Evolutionary conservation across 2,329 filamentous ascomycete genomes (phyloP).

Genomic region (Colletotrichum camelliae): DNA sequence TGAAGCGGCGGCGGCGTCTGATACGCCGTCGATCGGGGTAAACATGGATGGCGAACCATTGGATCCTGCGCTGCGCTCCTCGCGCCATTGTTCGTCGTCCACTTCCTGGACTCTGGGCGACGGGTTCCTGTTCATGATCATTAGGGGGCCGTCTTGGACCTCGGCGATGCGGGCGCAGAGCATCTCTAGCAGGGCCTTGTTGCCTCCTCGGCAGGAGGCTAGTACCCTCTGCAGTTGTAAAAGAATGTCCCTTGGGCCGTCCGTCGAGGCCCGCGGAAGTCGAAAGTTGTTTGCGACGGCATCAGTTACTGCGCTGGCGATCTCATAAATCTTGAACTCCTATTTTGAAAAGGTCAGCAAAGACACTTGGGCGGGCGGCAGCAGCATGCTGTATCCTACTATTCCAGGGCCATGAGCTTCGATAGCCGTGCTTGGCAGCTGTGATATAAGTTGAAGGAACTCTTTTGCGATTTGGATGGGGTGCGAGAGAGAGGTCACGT

Average conservation of each 20-base stretch:
- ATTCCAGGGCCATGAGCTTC: conserved; percentile 55
- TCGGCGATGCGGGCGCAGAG: conserved; percentile 27
- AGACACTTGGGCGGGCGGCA: not conserved
- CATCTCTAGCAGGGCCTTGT: conserved; percentile 41
- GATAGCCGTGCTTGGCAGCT: conserved; percentile 49
- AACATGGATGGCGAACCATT: not conserved
- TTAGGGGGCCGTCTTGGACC: conserved; percentile 9
- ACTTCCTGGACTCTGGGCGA: conserved; percentile 16
- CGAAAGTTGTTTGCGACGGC: conserved; percentile 35
- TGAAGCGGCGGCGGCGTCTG: not conserved
- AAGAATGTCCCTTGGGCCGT: conserved; percentile 37
- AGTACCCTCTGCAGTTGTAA: conserved; percentile 42
- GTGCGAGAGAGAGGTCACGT: conserved; percentile 27
- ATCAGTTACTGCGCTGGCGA: conserved; percentile 49
- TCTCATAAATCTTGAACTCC: conserved; percentile 53
- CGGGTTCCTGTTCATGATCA: not conserved
- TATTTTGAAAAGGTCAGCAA: not conserved
- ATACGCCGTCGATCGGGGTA: not conserved
- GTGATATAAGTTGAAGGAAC: conserved; percentile 46
- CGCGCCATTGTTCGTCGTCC: conserved; percentile 9
- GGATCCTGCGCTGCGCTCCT: not conserved
- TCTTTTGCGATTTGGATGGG: conserved; percentile 51
- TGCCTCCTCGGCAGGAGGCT: conserved; percentile 47
- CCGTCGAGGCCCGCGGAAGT: conserved; percentile 4
- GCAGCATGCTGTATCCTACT: conserved; percentile 19